These are phyloP conservation scores for Fusarium clavum DNA, from an alignment of 2,329 filamentous ascomycete species.

Conservation along the genomic window DNA sequence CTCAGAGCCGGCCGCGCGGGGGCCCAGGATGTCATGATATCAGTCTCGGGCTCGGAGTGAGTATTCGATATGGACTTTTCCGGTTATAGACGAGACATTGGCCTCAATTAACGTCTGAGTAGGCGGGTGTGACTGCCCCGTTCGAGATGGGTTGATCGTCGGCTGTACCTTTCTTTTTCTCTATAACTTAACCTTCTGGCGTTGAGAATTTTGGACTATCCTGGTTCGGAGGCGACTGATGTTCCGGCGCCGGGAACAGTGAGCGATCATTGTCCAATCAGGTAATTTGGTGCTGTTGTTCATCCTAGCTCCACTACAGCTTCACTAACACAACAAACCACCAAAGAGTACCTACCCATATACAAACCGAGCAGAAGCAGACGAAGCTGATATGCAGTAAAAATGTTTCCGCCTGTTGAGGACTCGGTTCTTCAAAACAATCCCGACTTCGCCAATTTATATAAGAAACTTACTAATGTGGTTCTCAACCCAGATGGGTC, in stretches of 20 bases:
- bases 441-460: constrained; percentile 69
- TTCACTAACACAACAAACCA: constrained; percentile 24
- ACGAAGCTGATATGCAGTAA: constrained; percentile 13
- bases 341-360: background rate
- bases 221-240: constrained; percentile 40
- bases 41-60: background rate
- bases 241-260: constrained; percentile 43
- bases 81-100: constrained; percentile 40
- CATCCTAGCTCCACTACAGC: constrained; percentile 40
- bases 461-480: constrained; percentile 64
- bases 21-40: constrained; percentile 42
- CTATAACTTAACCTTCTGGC: constrained; percentile 9
- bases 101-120: constrained; percentile 36
- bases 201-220: constrained; percentile 44
- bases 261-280: constrained; percentile 43
- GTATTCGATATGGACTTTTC: background rate
- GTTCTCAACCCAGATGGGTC: constrained; percentile 69
- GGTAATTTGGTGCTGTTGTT: constrained; percentile 51
- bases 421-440: constrained; percentile 65
- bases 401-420: constrained; percentile 71
- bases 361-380: background rate
- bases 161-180: constrained; percentile 2
- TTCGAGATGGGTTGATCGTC: constrained; percentile 42
- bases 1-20: constrained; percentile 38
- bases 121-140: constrained; percentile 21